phyloP scores from a whole-genome alignment of 495 filamentous ascomycete genomes.

The Endocarpon pusillum region DNA sequence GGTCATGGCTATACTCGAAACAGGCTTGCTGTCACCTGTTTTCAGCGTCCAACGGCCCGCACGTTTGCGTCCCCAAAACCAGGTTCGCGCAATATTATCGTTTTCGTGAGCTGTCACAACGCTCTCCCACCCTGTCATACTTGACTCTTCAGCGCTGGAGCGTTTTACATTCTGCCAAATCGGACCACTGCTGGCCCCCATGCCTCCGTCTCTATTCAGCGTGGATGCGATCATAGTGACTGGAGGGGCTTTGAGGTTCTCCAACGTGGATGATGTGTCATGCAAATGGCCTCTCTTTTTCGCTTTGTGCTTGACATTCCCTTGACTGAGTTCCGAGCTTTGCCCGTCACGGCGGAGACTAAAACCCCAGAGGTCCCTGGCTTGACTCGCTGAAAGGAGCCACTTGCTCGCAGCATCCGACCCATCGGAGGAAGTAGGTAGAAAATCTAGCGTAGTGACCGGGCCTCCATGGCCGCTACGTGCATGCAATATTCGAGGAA shows the following conservation, averaged over 20 bases:
- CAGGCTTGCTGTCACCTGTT: slow-evolving; percentile 66
- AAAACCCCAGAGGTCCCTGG: slow-evolving; percentile 86
- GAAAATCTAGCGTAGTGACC: slow-evolving; percentile 60
- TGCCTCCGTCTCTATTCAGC: slow-evolving; percentile 82
- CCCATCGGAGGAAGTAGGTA: slow-evolving; percentile 73
- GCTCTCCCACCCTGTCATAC: slow-evolving; percentile 85
- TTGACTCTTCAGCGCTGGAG: slow-evolving; percentile 40
- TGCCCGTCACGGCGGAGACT: slow-evolving; percentile 89
- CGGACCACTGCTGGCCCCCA: slow-evolving; percentile 52
- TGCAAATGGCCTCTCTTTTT: slow-evolving; percentile 58
- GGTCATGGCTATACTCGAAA: slow-evolving; percentile 72
- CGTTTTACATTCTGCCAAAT: slow-evolving; percentile 60
- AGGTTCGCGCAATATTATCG: slow-evolving; percentile 73
- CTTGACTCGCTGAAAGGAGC: slow-evolving; percentile 74
- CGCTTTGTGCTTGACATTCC: slow-evolving; percentile 60
- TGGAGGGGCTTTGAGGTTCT: slow-evolving; percentile 72
- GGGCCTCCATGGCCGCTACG: slow-evolving; percentile 78
- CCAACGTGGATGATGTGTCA: slow-evolving; percentile 33
- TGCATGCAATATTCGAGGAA: slow-evolving; percentile 67
- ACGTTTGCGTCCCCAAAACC: slow-evolving; percentile 92
- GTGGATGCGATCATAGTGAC: slow-evolving; percentile 82
- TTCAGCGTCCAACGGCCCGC: slow-evolving; percentile 87
- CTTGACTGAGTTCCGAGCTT: slow-evolving; percentile 84
- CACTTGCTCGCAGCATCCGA: slow-evolving; percentile 84
- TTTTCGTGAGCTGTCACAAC: slow-evolving; percentile 84